Evolutionary conservation across 192 early-diverging fungal species (phyloP).

Genomic region (Umbelopsis sp.): DNA sequence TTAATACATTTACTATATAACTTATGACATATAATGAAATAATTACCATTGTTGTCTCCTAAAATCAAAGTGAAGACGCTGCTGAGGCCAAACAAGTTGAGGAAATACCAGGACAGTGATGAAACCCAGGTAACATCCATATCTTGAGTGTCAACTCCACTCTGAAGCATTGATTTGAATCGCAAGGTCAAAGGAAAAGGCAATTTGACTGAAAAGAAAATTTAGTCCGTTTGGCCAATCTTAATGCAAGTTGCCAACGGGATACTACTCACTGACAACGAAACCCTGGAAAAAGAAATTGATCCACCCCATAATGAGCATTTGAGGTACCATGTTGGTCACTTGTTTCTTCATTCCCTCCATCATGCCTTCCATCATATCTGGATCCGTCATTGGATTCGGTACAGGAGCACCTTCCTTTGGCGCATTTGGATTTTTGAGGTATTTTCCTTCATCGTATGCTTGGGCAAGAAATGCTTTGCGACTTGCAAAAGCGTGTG

Average conservation of each 20-base stretch:
- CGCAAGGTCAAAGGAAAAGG: slow-evolving; percentile 95
- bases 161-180: slow-evolving; percentile 98
- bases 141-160: slow-evolving; percentile 90
- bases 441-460: slow-evolving; percentile 80
- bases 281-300: slow-evolving; percentile 99
- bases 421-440: slow-evolving; percentile 79
- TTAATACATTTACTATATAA: slow-evolving; percentile 48
- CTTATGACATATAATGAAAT: slow-evolving; percentile 86
- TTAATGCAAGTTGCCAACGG: not conserved
- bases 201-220: slow-evolving; percentile 73
- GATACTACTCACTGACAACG: slow-evolving; percentile 76
- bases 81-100: slow-evolving; percentile 94
- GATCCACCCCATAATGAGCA: slow-evolving; percentile 98
- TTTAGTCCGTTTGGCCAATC: not conserved
- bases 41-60: slow-evolving; percentile 86
- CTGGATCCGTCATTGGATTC: slow-evolving; percentile 92
- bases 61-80: slow-evolving; percentile 91
- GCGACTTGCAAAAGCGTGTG: slow-evolving; percentile 70
- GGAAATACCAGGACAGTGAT: slow-evolving; percentile 97
- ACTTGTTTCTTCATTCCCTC: slow-evolving; percentile 98
- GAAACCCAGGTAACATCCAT: slow-evolving; percentile 99
- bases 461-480: slow-evolving; percentile 72
- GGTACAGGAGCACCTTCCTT: slow-evolving; percentile 52
- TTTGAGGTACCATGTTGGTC: slow-evolving; percentile 97
- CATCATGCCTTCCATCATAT: slow-evolving; percentile 95